These are phyloP conservation scores for Ogataea paraovalis DNA, from an alignment of 805 yeast genomes.

Conservation along the genomic window DNA sequence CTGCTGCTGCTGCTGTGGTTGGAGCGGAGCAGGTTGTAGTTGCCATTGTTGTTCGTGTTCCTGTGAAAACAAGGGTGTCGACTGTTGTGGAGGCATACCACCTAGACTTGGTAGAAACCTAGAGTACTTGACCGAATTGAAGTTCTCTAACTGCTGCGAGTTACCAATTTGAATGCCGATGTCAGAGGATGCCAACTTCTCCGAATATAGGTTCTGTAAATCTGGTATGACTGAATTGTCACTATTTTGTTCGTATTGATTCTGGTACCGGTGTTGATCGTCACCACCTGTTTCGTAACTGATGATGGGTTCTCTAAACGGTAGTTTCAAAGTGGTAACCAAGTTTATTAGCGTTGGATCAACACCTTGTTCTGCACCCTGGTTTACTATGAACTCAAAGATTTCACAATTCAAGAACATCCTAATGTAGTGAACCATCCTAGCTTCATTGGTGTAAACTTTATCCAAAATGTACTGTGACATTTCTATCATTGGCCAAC, in stretches of 20 bases:
- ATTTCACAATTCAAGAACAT: neutral
- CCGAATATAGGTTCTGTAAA: no score
- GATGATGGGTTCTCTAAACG: no score
- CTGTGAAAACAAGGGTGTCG: no score
- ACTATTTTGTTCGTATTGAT: no score
- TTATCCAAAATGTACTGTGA: constrained; percentile 2
- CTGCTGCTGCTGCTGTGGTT: neutral
- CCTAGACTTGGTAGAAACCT: constrained; percentile 1
- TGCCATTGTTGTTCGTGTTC: neutral
- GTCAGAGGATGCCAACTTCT: no score
- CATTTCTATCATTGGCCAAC: constrained; percentile 1
- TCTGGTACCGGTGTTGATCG: no score
- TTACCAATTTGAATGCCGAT: constrained; percentile 1
- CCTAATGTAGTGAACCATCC: neutral
- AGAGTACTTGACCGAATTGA: neutral
- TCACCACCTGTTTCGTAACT: no score
- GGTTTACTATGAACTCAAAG: constrained; percentile 1
- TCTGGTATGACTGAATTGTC: no score
- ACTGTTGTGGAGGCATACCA: neutral
- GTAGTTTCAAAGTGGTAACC: no score
- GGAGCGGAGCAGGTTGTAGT: neutral
- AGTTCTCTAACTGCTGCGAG: constrained; percentile 1
- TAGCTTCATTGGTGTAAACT: constrained; percentile 3
- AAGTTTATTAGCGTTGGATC: neutral
- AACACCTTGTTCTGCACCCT: constrained; percentile 1